Evolutionary conservation across 225 moss, liverwort and hornwort genomes (phyloP), one percentile per base, ranked within the genome.

Genomic region (Thuidium tamariscinum): DNA sequence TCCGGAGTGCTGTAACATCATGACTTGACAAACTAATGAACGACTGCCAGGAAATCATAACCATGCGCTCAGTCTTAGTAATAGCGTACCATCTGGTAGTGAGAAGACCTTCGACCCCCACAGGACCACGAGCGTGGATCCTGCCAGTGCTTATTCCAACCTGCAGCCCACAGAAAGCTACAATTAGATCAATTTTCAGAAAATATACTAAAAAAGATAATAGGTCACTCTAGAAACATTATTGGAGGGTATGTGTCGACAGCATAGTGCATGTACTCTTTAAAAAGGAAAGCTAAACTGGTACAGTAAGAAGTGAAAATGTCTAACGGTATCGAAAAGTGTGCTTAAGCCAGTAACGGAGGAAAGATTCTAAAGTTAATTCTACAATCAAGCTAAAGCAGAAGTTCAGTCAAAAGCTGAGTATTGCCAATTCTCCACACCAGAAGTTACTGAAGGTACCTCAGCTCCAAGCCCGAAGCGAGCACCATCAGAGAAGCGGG

Each of bases 401-500:
- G 77, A 65, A 46, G 48, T 70, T 32, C n/a, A 82, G 62, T 6
- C 13, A 48, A 56, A 79, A 36, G 55, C 49, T 77, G 54, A 61
- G 32, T 10, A 63, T 46, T 48, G 57, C 78, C 72, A 65, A 42
- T 49, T 63, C 29, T 17, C 36, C 27, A 74, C 27, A 74, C 46
- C 17, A 81, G 46, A 57, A 82, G 56, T 8, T 81, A 67, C 10
- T 21, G 68, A 77, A 80, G 51, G 69, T 86, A 97, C 97, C 96
- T 98, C 97, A 77, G 97, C 97, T 89, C 97, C 97, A 79, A 98
- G 95, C 46, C 97, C 97, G 90, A 98, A 98, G 61, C 97, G 97
- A 62, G 96, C 95, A 89, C 97, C 97, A 89, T 98, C 97, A 81
- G 91, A 95, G 86, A 98, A 98, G 71, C 97, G 92, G 54, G 96